Percentiles rank a stretch among this genome's conserved stretches.
These are phyloP conservation scores for Pichia sp. DNA, from an alignment of 1,139 yeast species.

Conservation along the genomic window DNA sequence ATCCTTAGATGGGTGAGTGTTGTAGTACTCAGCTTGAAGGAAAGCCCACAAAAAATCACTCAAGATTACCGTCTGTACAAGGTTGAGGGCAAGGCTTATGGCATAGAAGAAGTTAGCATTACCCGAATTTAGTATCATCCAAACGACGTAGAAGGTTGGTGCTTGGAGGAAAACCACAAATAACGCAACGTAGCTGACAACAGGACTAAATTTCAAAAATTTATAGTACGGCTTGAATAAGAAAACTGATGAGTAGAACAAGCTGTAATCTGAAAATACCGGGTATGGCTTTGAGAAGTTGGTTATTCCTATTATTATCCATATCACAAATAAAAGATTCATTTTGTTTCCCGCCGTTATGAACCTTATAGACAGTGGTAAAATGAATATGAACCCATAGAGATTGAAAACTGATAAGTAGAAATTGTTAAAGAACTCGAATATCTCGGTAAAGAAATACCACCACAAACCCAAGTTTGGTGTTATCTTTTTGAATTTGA, in stretches of 20 bases:
- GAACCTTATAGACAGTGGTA: slow-evolving; percentile 74
- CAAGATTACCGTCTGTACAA: slow-evolving; percentile 63
- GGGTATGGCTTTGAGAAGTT: slow-evolving; percentile 83
- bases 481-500: slow-evolving; percentile 61
- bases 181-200: slow-evolving; percentile 25
- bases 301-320: slow-evolving; percentile 60
- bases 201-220: slow-evolving; percentile 27
- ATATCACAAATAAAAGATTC: slow-evolving; percentile 50
- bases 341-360: slow-evolving; percentile 33
- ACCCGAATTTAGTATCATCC: slow-evolving; percentile 90
- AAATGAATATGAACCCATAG: slow-evolving; percentile 59
- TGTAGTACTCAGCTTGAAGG: slow-evolving; percentile 65
- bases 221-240: slow-evolving; percentile 26
- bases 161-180: slow-evolving; percentile 47
- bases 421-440: slow-evolving; percentile 80
- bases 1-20: background rate
- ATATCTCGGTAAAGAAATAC: slow-evolving; percentile 95
- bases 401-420: slow-evolving; percentile 81
- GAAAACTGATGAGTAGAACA: slow-evolving; percentile 39
- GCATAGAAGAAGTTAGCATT: slow-evolving; percentile 96
- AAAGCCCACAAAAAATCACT: slow-evolving; percentile 84
- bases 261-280: slow-evolving; percentile 75
- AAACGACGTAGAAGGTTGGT: slow-evolving; percentile 87
- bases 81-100: slow-evolving; percentile 75
- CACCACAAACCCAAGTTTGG: slow-evolving; percentile 97